Evolutionary conservation across 2,329 filamentous ascomycete genomes (phyloP).

Genomic region (Atkinsonella hypoxylon): DNA sequence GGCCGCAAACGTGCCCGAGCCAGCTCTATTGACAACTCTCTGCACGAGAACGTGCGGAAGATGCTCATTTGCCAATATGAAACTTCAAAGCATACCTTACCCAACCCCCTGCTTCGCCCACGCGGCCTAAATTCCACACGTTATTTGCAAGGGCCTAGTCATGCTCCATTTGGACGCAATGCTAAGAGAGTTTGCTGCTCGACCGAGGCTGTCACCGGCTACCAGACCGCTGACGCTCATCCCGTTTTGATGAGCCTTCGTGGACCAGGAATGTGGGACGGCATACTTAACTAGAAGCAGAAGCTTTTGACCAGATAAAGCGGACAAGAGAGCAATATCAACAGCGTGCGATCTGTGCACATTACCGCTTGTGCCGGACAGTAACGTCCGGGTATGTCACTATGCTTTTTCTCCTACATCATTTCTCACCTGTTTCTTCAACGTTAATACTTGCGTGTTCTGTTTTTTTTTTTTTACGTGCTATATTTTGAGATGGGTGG

Average conservation of each 20-base stretch:
- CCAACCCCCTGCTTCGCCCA: slow-evolving; percentile 27
- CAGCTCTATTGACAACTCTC: slow-evolving; percentile 42
- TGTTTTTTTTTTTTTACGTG: slow-evolving; percentile 6
- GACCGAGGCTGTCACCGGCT: slow-evolving; percentile 39
- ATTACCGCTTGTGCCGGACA: slow-evolving; percentile 1
- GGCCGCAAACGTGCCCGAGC: slow-evolving; percentile 49
- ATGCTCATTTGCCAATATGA: slow-evolving; percentile 34
- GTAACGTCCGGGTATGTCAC: slow-evolving; percentile 4
- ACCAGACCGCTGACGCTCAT: slow-evolving; percentile 34
- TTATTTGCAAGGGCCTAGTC: slow-evolving; percentile 26
- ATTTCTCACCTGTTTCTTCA: too few species aligned
- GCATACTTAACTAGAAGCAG: slow-evolving; percentile 39
- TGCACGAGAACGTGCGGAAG: slow-evolving; percentile 57
- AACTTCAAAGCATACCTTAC: slow-evolving; percentile 19
- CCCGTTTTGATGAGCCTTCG: slow-evolving; percentile 36
- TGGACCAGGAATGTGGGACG: slow-evolving; percentile 55
- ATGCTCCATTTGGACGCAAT: slow-evolving; percentile 32
- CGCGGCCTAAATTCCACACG: slow-evolving; percentile 14
- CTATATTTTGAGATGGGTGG: slow-evolving; percentile 12
- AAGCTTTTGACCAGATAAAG: neutral
- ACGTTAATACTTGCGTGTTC: neutral
- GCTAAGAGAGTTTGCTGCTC: slow-evolving; percentile 58
- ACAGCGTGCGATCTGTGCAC: neutral
- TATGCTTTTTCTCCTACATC: neutral
- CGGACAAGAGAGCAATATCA: slow-evolving; percentile 4